These are phyloP conservation scores for Apiotrichum brassicae DNA, from an alignment of 1,284 basidiomycete genomes.

Conservation along the genomic window DNA sequence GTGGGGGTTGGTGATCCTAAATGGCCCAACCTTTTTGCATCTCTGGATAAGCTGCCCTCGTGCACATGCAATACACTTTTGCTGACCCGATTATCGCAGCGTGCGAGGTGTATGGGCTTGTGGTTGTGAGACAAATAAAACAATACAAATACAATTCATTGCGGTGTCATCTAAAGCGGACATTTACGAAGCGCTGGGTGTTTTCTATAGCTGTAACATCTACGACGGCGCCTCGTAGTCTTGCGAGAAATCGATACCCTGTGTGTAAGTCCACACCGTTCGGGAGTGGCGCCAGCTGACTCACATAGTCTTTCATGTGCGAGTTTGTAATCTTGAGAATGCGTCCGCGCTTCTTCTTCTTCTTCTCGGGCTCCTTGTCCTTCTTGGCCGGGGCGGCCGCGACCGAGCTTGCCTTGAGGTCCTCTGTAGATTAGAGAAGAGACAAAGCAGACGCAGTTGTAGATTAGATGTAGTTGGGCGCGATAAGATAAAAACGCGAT, in stretches of 20 bases:
- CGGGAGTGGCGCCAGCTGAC: slow-evolving; percentile 13
- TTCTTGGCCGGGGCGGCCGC: slow-evolving; percentile 32
- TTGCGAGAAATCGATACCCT: slow-evolving; percentile 47
- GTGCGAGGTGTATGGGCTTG: too few relatives aligned
- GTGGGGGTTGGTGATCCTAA: too few relatives aligned
- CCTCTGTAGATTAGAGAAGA: too few relatives aligned
- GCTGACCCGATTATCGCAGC: too few relatives aligned
- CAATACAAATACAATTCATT: too few relatives aligned
- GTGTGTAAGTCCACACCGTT: neutral
- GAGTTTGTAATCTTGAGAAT: slow-evolving; percentile 45
- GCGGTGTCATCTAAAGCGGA: too few relatives aligned
- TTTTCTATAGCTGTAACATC: too few relatives aligned
- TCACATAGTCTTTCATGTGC: slow-evolving; percentile 43
- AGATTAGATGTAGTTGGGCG: neutral
- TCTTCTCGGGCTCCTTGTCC: slow-evolving; percentile 30
- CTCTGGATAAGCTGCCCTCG: too few relatives aligned
- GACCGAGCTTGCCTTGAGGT: slow-evolving; percentile 31
- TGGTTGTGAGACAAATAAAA: too few relatives aligned
- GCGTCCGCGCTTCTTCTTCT: slow-evolving; percentile 32
- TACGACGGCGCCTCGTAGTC: slow-evolving; percentile 38
- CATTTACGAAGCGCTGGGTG: too few relatives aligned
- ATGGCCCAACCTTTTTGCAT: too few relatives aligned
- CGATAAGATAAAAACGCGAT: neutral
- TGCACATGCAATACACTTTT: too few relatives aligned
- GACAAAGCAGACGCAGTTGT: neutral